Conservation (phyloP, 1,139 yeast genomes). For the Candida glucosophila region DNA sequence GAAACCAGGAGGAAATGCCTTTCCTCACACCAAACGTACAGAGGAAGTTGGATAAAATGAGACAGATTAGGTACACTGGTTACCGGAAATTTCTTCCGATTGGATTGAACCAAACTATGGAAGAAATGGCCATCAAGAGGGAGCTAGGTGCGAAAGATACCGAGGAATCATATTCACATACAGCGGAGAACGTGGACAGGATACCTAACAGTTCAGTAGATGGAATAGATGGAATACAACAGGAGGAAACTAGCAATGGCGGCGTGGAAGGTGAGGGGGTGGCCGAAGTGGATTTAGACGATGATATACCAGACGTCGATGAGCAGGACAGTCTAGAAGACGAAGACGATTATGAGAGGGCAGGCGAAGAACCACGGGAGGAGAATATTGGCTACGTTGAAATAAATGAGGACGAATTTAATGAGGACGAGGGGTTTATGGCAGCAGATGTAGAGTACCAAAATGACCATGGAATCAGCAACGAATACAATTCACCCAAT, state of each 20-base stretch:
- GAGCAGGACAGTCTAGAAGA: constrained; percentile 3
- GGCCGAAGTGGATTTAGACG: constrained; percentile 35
- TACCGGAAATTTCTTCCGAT: constrained; percentile 42
- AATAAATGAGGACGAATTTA: constrained; percentile 9
- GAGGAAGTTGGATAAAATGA: constrained; percentile 31
- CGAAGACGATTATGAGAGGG: constrained; percentile 6
- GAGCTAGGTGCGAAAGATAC: no score
- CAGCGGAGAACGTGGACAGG: no score
- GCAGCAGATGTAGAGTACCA: constrained; percentile 54
- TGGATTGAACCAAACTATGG: constrained; percentile 50
- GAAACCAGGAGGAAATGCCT: no score
- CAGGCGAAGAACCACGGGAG: constrained; percentile 4
- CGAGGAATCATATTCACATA: no score
- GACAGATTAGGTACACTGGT: constrained; percentile 39
- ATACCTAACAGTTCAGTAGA: no score
- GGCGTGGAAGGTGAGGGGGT: constrained; percentile 6
- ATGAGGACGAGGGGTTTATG: constrained; percentile 40
- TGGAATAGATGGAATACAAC: no score
- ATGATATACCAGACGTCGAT: constrained; percentile 38
- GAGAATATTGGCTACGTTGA: constrained; percentile 7
- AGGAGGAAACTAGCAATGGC: no score
- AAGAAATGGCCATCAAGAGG: no score
- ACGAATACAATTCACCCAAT: constrained; percentile 9
- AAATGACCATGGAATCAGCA: constrained; percentile 37
- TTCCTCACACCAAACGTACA: constrained; percentile 22